Conservation (phyloP, 352 stramenopile genomes). For the Globisporangium heterothallicum region DNA sequence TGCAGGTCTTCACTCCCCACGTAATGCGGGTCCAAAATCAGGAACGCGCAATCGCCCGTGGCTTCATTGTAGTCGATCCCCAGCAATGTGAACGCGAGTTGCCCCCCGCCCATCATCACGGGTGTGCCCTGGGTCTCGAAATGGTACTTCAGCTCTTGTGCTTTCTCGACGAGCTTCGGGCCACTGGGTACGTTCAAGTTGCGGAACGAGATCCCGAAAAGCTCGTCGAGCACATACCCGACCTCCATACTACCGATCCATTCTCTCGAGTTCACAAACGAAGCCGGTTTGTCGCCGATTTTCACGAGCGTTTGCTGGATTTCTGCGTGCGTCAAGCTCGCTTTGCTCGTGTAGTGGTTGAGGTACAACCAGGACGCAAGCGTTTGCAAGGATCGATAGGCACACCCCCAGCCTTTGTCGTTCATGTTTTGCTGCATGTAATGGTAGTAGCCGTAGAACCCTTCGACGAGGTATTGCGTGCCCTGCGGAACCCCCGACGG, state of each 20-base stretch:
- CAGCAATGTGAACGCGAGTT: conserved; percentile 78
- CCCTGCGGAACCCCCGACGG: conserved; percentile 28
- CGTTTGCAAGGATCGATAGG: conserved; percentile 84
- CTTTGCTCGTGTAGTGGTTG: conserved; percentile 52
- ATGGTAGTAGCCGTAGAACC: conserved; percentile 84
- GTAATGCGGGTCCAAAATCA: conserved; percentile 85
- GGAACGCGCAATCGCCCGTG: conserved; percentile 58
- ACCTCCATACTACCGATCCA: conserved; percentile 87
- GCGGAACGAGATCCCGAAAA: conserved; percentile 68
- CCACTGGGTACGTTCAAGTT: conserved; percentile 60
- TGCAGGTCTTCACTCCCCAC: conserved; percentile 55
- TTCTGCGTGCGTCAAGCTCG: conserved; percentile 45
- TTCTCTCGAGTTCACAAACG: conserved; percentile 60
- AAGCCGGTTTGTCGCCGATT: conserved; percentile 74
- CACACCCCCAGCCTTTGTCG: conserved; percentile 88
- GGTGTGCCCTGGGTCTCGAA: conserved; percentile 76
- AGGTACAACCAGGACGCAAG: conserved; percentile 74
- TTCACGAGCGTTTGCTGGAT: conserved; percentile 76
- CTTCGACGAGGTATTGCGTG: conserved; percentile 51
- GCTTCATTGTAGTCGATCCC: conserved; percentile 67
- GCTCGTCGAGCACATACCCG: conserved; percentile 74
- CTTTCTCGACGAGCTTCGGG: conserved; percentile 46
- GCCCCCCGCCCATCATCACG: conserved; percentile 83
- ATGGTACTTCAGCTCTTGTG: conserved; percentile 63
- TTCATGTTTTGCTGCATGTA: conserved; percentile 77